Evolutionary conservation across 768 basidiomycete species (phyloP), one percentile per base, ranked within the genome.

Genomic region (Clitopilus passeckerianus): DNA sequence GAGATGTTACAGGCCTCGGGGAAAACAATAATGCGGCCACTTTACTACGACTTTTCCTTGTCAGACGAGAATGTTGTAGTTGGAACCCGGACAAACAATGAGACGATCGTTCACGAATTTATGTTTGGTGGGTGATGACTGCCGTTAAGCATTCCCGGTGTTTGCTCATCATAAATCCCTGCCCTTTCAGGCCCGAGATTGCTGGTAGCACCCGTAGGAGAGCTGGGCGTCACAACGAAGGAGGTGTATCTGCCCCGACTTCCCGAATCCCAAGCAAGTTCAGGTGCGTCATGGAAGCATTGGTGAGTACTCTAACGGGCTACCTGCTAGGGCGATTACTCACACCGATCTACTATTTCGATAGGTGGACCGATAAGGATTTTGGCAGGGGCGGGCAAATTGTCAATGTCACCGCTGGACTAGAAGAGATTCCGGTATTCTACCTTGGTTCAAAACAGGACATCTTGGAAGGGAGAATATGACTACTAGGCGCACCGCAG

Each of bases 201-300:
- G 23, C 67, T 75, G 10, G 63, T 74, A 23, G 66, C 75, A 1
- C 74, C 72, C 12, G 75, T 75, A 30, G 72, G 74, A 30, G 62
- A 66, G 43, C 54, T 66, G 27, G 66, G 67, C 22, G 67, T 66
- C 0, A 71, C 65, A 5, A 63, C 60, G 4, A 70, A 70, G 46
- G 66, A 71, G 54, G 73, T 72, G 10, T 71, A 72, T 50, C 60
- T 73, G 6, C 71, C 72, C 18, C 57, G 34, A 8, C 64, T 73
- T 24, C 61, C 67, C 9, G 37, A 63, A 35, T 41, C 9, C 20
- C 24, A 5, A 59, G 63, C 56, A 54, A 67, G 27, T 64, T 68
- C 23, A 67, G 27, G 27, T 30, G 7, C 7, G 7, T 30, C 66
- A 3, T 73, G 71, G 70, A 74, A 62, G 9, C 71, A 71, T 55